Evolutionary conservation across 768 basidiomycete genomes (phyloP).

Genomic region (Mycena vulgaris): DNA sequence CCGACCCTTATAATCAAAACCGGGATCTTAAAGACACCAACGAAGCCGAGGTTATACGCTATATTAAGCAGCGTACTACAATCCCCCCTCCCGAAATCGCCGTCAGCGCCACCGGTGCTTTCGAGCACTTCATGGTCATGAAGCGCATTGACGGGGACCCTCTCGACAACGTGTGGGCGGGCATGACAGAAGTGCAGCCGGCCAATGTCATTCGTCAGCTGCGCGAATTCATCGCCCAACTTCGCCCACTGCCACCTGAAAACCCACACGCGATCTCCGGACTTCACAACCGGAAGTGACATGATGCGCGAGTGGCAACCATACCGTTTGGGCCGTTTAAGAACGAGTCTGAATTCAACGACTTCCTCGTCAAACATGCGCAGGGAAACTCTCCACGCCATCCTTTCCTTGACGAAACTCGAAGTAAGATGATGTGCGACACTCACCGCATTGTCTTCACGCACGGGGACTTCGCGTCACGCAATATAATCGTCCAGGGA

Average conservation of each 20-base stretch:
- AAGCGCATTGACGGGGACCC: not conserved
- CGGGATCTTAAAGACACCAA: not conserved
- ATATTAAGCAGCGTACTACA: slow-evolving; percentile 3
- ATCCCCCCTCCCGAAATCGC: not conserved
- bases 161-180: not conserved
- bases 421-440: slow-evolving; percentile 1
- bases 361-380: slow-evolving; percentile 1
- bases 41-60: slow-evolving; percentile 13
- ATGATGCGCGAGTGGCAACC: not conserved
- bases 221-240: not conserved
- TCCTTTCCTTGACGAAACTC: slow-evolving; percentile 3
- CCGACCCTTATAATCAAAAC: not conserved
- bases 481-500: slow-evolving; percentile 9
- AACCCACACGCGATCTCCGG: not conserved
- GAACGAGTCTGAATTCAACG: slow-evolving; percentile 14
- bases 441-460: slow-evolving; percentile 18
- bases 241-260: not conserved
- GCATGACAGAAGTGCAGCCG: not conserved
- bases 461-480: slow-evolving; percentile 1
- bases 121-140: slow-evolving; percentile 11
- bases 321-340: slow-evolving; percentile 11
- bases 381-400: not conserved
- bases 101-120: not conserved
- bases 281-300: not conserved
- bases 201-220: not conserved